Evolutionary conservation across 345 rosid species (phyloP).

Genomic region (rapeseed (Brassica napus)): Da-Ae NC_063441.1:11660501-11661000

Average conservation of each 20-base stretch:
- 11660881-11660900: conserved; percentile 78
- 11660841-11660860: conserved; percentile 84
- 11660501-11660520: too few species aligned
- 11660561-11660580: too few species aligned
- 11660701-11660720: conserved; percentile 98
- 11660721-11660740: conserved; percentile 54
- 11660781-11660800: conserved; percentile 6
- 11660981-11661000: conserved; percentile 48
- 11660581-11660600: too few species aligned
- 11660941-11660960: neutral
- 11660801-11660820: conserved; percentile 53
- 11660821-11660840: conserved; percentile 91
- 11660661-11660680: too few species aligned
- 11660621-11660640: too few species aligned
- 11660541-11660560: too few species aligned
- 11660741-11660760: neutral
- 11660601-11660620: too few species aligned
- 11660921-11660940: neutral
- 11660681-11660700: conserved; percentile 86
- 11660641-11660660: too few species aligned
- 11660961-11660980: conserved; percentile 7
- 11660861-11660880: conserved; percentile 79
- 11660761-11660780: neutral
- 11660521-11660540: too few species aligned
- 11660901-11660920: conserved; percentile 74